Evolutionary conservation across 495 filamentous ascomycete species (phyloP), one percentile per base, ranked within the genome.

Genomic region (Bathelium albidoporum): DNA sequence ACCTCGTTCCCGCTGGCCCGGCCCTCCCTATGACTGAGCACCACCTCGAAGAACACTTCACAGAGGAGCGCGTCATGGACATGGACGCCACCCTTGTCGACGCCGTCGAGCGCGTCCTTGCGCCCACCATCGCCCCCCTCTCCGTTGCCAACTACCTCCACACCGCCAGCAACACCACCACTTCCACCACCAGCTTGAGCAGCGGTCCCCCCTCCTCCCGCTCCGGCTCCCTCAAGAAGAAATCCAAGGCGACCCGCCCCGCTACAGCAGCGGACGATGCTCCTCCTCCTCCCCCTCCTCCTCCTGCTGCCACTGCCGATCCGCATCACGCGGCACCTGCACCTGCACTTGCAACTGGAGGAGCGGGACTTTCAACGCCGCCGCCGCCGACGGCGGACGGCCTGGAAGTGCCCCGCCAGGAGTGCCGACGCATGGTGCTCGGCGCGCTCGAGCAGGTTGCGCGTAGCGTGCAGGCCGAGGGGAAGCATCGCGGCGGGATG

Each of bases 51-150:
- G 88, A 91, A 64, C 77, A 83, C 58, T 89, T 89, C 58, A 78
- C 82, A 39, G 88, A 90, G 69, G 89, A 95, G 70, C 78, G 82
- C 7, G 78, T 94, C 59, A 83, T 89, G 73, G 85, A 85, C 62
- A 80, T 89, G 18, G 90, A 94, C 69, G 84, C 84, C 43, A 83
- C 80, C 2, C 79, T 95, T 0, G 81, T 88, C 26, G 87, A 91
- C 62, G 89, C 89, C 1, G 81, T 94, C 5, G 90, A 94, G 69
- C 82, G 82, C 34, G 85, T 93, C 52, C 81, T 93, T 31, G 80
- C 82, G 1, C 80, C 80, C 26, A 49, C 45, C n/a, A 65, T 62
- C 26, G 53, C 64, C 1, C 61, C 43, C 14, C 62, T 64, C 20
- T 74, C 72, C 2, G 49, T 60, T 0, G 69, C 62, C 22, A 12